Conservation (phyloP, 2,329 filamentous ascomycete genomes). For the Xylariales sp. region DNA sequence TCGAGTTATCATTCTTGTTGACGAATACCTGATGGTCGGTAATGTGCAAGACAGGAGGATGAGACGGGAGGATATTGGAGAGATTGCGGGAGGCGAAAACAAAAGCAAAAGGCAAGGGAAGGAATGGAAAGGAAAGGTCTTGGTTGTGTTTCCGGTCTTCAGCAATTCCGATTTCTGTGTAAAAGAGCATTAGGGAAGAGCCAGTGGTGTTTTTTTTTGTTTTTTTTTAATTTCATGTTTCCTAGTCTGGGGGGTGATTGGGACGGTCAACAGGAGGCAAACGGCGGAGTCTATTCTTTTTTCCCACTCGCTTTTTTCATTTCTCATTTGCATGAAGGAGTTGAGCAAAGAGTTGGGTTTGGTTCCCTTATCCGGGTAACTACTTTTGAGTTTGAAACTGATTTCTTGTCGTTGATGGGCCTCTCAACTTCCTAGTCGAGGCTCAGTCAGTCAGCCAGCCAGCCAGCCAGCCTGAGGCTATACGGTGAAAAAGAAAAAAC, state of each 20-base stretch:
- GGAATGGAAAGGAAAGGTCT: constrained; percentile 26
- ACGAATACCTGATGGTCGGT: constrained; percentile 31
- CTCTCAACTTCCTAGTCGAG: neutral
- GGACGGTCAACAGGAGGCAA: constrained; percentile 27
- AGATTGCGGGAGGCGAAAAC: constrained; percentile 27
- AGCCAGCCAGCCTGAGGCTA: neutral
- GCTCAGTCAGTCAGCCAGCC: neutral
- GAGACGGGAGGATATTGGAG: constrained; percentile 10
- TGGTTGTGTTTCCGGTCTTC: constrained; percentile 29
- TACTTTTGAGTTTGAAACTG: constrained; percentile 10
- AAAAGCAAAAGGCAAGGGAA: constrained; percentile 25
- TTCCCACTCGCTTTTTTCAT: neutral
- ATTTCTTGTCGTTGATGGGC: neutral
- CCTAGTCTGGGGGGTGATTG: constrained; percentile 31
- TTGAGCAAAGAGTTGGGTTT: constrained; percentile 38
- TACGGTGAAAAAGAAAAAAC: neutral
- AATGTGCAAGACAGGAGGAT: constrained; percentile 28
- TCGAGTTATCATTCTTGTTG: constrained; percentile 31
- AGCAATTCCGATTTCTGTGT: constrained; percentile 23
- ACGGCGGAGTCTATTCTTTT: constrained; percentile 27
- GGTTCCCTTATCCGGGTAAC: constrained; percentile 14
- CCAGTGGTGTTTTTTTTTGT: constrained; percentile 28
- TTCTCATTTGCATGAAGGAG: constrained; percentile 40
- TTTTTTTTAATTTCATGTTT: constrained; percentile 6
- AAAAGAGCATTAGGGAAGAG: constrained; percentile 38